Evolutionary conservation across 257 asterid genomes (phyloP).

Genomic region (Solanum rostratum): DNA sequence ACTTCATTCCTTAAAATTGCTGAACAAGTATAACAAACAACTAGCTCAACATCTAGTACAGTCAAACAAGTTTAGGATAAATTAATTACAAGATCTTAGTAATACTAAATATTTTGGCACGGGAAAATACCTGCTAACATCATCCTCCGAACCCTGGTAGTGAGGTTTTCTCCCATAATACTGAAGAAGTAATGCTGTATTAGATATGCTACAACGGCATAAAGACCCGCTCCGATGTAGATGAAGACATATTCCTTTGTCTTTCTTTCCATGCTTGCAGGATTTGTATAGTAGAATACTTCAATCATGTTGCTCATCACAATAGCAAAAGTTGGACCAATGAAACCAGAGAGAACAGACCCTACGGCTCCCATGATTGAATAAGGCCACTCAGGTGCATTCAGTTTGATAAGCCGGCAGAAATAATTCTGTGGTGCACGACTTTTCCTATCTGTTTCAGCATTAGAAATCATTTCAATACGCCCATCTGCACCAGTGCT

Average conservation of each 20-base stretch:
- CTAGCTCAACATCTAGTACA: not conserved
- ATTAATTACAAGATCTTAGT: not conserved
- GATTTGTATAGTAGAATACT: constrained; percentile 73
- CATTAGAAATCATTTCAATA: constrained; percentile 89
- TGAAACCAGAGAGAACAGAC: constrained; percentile 85
- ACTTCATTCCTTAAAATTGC: constrained; percentile 95
- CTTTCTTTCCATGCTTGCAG: constrained; percentile 70
- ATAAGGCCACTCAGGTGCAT: constrained; percentile 98
- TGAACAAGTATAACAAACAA: constrained; percentile 8
- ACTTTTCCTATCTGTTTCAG: constrained; percentile 76
- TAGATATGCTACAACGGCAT: constrained; percentile 82
- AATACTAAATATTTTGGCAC: not conserved
- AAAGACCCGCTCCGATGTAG: constrained; percentile 82
- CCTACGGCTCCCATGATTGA: constrained; percentile 92
- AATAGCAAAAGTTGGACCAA: constrained; percentile 87
- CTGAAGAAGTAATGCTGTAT: constrained; percentile 97
- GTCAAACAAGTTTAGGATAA: not conserved
- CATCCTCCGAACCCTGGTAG: constrained; percentile 94
- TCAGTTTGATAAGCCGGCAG: constrained; percentile 69
- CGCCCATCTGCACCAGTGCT: constrained; percentile 98
- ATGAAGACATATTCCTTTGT: constrained; percentile 85
- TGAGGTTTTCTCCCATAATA: constrained; percentile 94
- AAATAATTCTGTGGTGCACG: constrained; percentile 86
- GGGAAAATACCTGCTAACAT: constrained; percentile 80
- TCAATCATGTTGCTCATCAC: constrained; percentile 97